A percentile compares a stretch with the other conserved stretches of the same genome.
phyloP scores from a whole-genome alignment of 2,329 filamentous ascomycete species.

The Aureobasidium musti region DNA sequence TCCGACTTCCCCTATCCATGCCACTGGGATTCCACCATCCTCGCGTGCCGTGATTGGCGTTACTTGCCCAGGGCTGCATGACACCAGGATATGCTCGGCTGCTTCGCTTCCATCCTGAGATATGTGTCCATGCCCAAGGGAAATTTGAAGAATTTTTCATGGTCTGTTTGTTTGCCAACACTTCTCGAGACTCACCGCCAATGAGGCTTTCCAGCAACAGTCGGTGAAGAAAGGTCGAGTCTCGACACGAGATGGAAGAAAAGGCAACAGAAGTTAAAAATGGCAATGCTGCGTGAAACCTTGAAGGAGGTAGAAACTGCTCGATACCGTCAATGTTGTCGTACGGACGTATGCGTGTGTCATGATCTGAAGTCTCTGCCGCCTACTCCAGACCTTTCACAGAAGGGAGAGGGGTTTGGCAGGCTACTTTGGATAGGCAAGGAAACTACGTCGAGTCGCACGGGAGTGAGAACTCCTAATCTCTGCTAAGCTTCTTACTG shows the following conservation, averaged over 20 bases:
- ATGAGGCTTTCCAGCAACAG: neutral
- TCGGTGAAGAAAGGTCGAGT: slow-evolving; percentile 6
- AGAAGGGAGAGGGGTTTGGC: neutral
- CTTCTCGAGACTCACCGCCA: neutral
- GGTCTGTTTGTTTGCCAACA: slow-evolving; percentile 6
- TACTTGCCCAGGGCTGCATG: neutral
- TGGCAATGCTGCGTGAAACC: neutral
- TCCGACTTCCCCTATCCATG: slow-evolving; percentile 19
- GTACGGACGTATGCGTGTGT: slow-evolving; percentile 18
- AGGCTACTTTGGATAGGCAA: neutral
- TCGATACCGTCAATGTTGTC: slow-evolving; percentile 6
- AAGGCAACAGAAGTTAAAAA: slow-evolving; percentile 4
- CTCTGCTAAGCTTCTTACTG: slow-evolving; percentile 24
- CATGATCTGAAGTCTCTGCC: neutral
- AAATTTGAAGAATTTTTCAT: neutral
- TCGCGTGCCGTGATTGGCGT: slow-evolving; percentile 26
- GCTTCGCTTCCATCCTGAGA: neutral
- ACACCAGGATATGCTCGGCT: slow-evolving; percentile 8
- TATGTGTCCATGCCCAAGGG: slow-evolving; percentile 16
- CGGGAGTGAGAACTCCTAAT: neutral
- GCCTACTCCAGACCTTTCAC: slow-evolving; percentile 5
- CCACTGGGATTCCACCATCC: neutral
- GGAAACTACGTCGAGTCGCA: neutral
- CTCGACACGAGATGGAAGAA: neutral
- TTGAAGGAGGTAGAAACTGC: neutral